phyloP scores from a whole-genome alignment of 164 flowering plant genomes.

The Umbellularia californica region DNA sequence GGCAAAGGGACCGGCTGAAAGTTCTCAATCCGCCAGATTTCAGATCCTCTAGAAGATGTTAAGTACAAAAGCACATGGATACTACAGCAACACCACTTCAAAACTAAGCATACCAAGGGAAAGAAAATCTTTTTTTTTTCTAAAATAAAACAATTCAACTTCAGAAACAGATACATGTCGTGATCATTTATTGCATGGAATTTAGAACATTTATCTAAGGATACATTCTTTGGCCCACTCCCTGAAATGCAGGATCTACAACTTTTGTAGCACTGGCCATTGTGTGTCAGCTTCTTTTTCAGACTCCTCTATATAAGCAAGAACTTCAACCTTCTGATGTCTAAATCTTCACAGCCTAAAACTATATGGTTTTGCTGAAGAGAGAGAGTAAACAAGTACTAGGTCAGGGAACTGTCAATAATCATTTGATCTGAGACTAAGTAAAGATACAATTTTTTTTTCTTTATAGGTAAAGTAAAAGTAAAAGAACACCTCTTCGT shows the following conservation, averaged over 20 bases:
- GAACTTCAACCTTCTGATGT: background rate
- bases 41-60: constrained; percentile 72
- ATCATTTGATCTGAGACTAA: too few species aligned
- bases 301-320: background rate
- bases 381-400: background rate
- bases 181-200: background rate
- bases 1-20: constrained; percentile 87
- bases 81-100: background rate
- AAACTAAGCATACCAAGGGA: background rate
- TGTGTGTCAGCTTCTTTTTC: background rate
- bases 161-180: background rate
- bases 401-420: too few species aligned
- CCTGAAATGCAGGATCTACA: background rate
- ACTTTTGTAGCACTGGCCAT: background rate
- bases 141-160: background rate
- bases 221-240: background rate
- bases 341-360: background rate
- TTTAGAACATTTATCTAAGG: background rate
- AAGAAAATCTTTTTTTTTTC: background rate
- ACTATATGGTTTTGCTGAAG: background rate
- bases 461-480: too few species aligned
- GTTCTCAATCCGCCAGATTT: constrained; percentile 93
- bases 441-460: too few species aligned
- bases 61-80: constrained; percentile 22
- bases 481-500: too few species aligned